Evolutionary conservation across 2,329 filamentous ascomycete species (phyloP).

Genomic region (Didymella lethalis): DNA sequence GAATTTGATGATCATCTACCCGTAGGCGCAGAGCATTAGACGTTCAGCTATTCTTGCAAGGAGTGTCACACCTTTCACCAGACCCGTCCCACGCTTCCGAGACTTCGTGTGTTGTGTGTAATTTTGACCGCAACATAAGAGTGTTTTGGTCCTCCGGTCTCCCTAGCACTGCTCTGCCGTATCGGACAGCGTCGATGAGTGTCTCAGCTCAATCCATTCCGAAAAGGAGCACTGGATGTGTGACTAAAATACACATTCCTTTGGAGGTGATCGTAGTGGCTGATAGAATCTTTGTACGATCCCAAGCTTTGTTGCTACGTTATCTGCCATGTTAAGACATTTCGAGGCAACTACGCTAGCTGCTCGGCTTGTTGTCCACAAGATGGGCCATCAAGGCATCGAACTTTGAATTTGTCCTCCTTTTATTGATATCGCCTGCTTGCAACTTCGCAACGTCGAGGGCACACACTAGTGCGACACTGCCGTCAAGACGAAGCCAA

Average conservation of each 20-base stretch:
- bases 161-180: background rate
- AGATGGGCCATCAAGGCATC: background rate
- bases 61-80: too few relatives aligned
- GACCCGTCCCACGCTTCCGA: too few relatives aligned
- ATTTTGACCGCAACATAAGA: too few relatives aligned
- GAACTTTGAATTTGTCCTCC: too few relatives aligned
- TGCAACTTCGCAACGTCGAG: background rate
- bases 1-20: background rate
- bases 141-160: too few relatives aligned
- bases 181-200: background rate
- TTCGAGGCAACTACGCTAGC: background rate
- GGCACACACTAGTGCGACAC: background rate
- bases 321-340: background rate
- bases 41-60: too few relatives aligned
- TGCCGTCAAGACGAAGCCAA: background rate
- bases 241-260: background rate
- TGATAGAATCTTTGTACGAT: background rate
- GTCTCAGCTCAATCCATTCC: too few relatives aligned
- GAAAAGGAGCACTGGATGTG: too few relatives aligned
- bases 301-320: background rate
- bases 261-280: background rate
- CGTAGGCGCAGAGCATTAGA: too few relatives aligned
- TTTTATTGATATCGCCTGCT: background rate
- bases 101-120: too few relatives aligned
- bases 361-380: background rate